Evolutionary conservation across 2,329 filamentous ascomycete genomes (phyloP).

Genomic region (Penicillium thymicola): DNA sequence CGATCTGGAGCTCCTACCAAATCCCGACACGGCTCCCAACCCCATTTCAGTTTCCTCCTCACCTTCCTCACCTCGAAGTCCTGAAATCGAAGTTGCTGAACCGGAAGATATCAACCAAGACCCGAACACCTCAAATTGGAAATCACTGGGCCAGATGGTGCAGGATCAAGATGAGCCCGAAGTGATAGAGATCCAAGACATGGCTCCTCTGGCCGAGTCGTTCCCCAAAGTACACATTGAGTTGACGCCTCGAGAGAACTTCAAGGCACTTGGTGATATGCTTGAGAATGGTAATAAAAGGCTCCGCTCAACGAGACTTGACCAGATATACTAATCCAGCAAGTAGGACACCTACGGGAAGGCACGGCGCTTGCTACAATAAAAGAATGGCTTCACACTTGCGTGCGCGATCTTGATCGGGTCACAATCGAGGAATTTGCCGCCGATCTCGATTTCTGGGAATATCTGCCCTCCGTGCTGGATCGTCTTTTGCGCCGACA

Average conservation of each 20-base stretch:
- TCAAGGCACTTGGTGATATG: slow-evolving; percentile 32
- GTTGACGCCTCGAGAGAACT: slow-evolving; percentile 30
- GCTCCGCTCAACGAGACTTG: neutral
- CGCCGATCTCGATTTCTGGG: slow-evolving; percentile 47
- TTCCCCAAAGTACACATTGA: slow-evolving; percentile 38
- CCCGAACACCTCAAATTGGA: slow-evolving; percentile 45
- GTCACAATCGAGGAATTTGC: slow-evolving; percentile 35
- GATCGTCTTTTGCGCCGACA: slow-evolving; percentile 41
- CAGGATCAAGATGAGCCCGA: slow-evolving; percentile 31
- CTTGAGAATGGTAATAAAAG: slow-evolving; percentile 38
- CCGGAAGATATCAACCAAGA: slow-evolving; percentile 50
- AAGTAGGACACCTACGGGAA: slow-evolving; percentile 33
- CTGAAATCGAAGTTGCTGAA: slow-evolving; percentile 50
- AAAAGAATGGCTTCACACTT: slow-evolving; percentile 44
- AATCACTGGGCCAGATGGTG: slow-evolving; percentile 34
- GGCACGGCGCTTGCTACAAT: slow-evolving; percentile 33
- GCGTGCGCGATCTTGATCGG: slow-evolving; percentile 32
- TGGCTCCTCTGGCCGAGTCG: slow-evolving; percentile 30
- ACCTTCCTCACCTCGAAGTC: slow-evolving; percentile 37
- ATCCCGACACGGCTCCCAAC: slow-evolving; percentile 23
- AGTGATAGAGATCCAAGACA: slow-evolving; percentile 36
- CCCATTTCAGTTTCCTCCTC: slow-evolving; percentile 45
- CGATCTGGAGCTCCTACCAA: slow-evolving; percentile 9
- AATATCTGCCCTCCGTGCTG: slow-evolving; percentile 40
- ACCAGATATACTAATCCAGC: slow-evolving; percentile 2